Evolutionary conservation across 164 flowering plant species (phyloP).

Genomic region (Aristolochia fimbriata): DNA sequence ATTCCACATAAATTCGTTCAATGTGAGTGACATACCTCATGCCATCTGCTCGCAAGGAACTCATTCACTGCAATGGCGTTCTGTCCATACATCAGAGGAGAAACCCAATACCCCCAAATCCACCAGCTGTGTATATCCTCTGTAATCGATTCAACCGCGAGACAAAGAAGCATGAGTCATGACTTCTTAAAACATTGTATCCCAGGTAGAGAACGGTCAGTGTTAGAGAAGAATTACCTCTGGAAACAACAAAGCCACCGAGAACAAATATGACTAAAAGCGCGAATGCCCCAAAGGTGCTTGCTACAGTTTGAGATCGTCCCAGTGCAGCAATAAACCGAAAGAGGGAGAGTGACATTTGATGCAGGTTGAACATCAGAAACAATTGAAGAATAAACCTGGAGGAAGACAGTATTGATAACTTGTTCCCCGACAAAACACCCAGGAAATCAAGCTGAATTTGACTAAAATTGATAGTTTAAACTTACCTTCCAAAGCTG

Average conservation of each 20-base stretch:
- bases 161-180: background rate
- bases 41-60: conserved; percentile 19
- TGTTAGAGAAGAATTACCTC: conserved; percentile 29
- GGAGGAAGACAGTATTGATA: conserved; percentile 2
- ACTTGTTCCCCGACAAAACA: background rate
- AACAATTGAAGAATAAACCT: conserved; percentile 51
- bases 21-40: conserved; percentile 6
- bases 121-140: conserved; percentile 24
- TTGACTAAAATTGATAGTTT: background rate
- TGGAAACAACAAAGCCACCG: conserved; percentile 58
- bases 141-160: conserved; percentile 2
- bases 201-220: background rate
- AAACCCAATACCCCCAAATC: conserved; percentile 27
- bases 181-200: background rate
- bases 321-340: conserved; percentile 46
- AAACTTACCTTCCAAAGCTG: conserved; percentile 37
- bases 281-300: conserved; percentile 46
- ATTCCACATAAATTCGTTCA: background rate
- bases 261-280: conserved; percentile 30
- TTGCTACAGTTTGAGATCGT: conserved; percentile 42
- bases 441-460: background rate
- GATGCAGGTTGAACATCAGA: conserved; percentile 31
- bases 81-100: conserved; percentile 27
- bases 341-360: conserved; percentile 51
- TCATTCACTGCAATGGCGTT: conserved; percentile 23